Evolutionary conservation across 2,329 filamentous ascomycete species (phyloP).

Genomic region (Parastagonospora nodorum): DNA sequence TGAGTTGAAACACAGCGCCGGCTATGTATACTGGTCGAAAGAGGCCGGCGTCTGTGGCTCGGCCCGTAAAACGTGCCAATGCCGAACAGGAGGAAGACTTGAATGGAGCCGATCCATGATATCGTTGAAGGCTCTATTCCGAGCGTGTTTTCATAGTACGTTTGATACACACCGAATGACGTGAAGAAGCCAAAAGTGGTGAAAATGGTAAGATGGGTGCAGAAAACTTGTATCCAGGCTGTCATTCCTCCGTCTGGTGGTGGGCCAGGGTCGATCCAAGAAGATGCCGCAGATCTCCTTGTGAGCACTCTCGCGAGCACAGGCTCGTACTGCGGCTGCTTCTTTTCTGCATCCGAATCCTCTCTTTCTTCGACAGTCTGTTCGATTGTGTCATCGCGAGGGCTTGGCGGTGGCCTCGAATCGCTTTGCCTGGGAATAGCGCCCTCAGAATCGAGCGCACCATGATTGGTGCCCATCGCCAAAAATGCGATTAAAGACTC

Average conservation of each 20-base stretch:
- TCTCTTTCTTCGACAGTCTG: slow-evolving; percentile 8
- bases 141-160: slow-evolving; percentile 54
- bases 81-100: slow-evolving; percentile 39
- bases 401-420: too few species aligned
- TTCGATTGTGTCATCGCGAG: slow-evolving; percentile 22
- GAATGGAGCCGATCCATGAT: slow-evolving; percentile 41
- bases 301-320: slow-evolving; percentile 25
- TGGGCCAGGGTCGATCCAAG: slow-evolving; percentile 30
- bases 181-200: slow-evolving; percentile 61
- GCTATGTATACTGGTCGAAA: slow-evolving; percentile 34
- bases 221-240: slow-evolving; percentile 62
- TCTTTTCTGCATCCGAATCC: slow-evolving; percentile 3
- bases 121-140: slow-evolving; percentile 41
- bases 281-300: slow-evolving; percentile 28
- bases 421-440: slow-evolving; percentile 8
- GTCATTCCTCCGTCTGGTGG: slow-evolving; percentile 55
- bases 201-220: slow-evolving; percentile 59
- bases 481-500: too few species aligned
- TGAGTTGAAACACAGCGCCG: slow-evolving; percentile 39
- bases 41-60: slow-evolving; percentile 37
- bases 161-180: slow-evolving; percentile 63
- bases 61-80: slow-evolving; percentile 39
- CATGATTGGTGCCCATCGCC: too few species aligned
- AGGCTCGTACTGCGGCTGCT: background rate
- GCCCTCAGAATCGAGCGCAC: too few species aligned